These are phyloP conservation scores for Argentina anserina DNA, from an alignment of 306 rosid species.

Conservation along the genomic window DNA sequence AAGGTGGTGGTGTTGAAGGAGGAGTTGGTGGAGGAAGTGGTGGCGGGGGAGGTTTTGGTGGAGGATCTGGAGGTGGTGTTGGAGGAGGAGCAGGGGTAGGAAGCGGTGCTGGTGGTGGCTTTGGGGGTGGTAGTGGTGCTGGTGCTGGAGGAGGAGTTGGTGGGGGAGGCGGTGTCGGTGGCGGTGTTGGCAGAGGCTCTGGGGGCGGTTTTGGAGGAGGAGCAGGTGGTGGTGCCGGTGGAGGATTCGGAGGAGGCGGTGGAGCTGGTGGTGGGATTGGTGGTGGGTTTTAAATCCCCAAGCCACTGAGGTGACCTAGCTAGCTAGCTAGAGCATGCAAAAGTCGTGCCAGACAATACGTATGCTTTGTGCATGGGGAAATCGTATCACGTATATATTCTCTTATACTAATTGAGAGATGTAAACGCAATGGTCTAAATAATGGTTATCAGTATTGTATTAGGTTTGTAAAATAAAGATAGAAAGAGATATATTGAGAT, in stretches of 20 bases:
- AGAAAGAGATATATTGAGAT: too few relatives aligned
- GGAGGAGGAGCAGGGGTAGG: neutral
- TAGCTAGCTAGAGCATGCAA: slow-evolving; percentile 2
- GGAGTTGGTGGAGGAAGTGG: slow-evolving; percentile 5
- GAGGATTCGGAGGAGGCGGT: slow-evolving; percentile 5
- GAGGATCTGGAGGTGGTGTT: neutral
- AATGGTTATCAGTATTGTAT: too few relatives aligned
- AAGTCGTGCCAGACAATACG: neutral
- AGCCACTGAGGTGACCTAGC: too few relatives aligned
- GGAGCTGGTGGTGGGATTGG: slow-evolving; percentile 25
- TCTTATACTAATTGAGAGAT: neutral
- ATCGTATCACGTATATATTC: neutral
- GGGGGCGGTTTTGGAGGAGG: slow-evolving; percentile 10
- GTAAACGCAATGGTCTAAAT: neutral
- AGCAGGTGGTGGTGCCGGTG: neutral
- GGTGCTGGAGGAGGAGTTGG: neutral
- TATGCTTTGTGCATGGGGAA: slow-evolving; percentile 7
- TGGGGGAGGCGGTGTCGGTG: neutral
- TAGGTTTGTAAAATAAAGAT: too few relatives aligned
- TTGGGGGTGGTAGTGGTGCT: neutral
- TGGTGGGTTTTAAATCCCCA: slow-evolving; percentile 29
- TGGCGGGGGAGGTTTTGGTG: slow-evolving; percentile 1
- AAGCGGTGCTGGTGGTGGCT: slow-evolving; percentile 3
- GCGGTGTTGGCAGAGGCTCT: neutral
- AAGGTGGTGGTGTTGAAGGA: slow-evolving; percentile 2